phyloP scores from a whole-genome alignment of 2,329 filamentous ascomycete species.

The Monilinia aucupariae region DNA sequence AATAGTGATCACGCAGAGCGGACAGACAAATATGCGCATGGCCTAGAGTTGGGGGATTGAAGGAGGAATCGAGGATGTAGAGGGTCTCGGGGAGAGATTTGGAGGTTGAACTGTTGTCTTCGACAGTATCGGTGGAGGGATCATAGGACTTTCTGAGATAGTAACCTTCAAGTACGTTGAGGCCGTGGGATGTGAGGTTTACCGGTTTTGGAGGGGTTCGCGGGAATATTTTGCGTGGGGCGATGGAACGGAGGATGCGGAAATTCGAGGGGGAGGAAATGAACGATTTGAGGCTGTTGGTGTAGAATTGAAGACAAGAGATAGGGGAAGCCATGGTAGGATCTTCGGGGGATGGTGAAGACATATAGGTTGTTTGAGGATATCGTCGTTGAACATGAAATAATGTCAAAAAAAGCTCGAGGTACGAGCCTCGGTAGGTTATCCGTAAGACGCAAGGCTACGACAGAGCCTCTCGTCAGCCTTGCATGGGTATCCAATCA shows the following conservation, averaged over 20 bases:
- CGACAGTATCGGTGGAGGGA: not conserved
- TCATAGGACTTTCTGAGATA: not conserved
- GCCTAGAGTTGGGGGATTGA: conserved; percentile 61
- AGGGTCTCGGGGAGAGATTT: conserved; percentile 36
- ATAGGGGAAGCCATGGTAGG: not conserved
- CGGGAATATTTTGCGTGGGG: conserved; percentile 20
- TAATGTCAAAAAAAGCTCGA: not conserved
- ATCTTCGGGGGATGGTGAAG: not conserved
- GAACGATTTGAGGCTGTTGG: conserved; percentile 28
- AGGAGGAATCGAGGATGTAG: conserved; percentile 60
- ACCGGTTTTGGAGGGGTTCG: conserved; percentile 40
- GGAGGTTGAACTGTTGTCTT: not conserved
- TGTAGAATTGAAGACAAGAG: conserved; percentile 17
- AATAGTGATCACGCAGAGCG: conserved; percentile 34
- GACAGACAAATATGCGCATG: conserved; percentile 53
- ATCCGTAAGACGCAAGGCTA: not conserved
- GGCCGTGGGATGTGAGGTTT: not conserved
- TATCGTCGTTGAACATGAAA: not conserved
- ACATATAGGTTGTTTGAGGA: not conserved
- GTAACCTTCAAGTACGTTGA: not conserved
- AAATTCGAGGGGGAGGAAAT: conserved; percentile 28
- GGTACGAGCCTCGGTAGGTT: not conserved
- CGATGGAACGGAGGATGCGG: conserved; percentile 28
- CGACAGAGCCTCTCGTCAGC: too few relatives aligned
- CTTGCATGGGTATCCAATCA: too few relatives aligned